Base-by-base conservation (phyloP, 768 basidiomycete genomes). In the Hebeloma cylindrosporum region DNA sequence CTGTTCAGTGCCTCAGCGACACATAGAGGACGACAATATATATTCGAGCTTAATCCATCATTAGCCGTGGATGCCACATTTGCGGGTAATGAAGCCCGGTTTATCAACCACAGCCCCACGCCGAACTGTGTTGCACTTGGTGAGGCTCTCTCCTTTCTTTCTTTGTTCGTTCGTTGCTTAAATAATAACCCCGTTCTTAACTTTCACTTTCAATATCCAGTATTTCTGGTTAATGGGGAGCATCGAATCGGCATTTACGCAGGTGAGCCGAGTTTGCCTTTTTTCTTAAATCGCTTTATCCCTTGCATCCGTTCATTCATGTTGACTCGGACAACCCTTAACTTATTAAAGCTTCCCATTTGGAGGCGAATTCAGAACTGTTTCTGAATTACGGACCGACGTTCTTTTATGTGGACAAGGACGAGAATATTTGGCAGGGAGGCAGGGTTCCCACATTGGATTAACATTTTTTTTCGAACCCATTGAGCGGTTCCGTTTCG, bases 181-280 rank as follows among this genome's bases (percentile, higher is more conserved):
- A n/a, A n/a, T n/a, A n/a, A n/a, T n/a, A n/a, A n/a, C n/a, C n/a
- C n/a, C n/a, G n/a, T n/a, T n/a, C n/a, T n/a, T 13, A 13, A 23
- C 2, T 14, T 14, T 6, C 9, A 21, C 7, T 18, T 22, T 43
- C 21, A 8, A 23, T 7, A 27, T 38, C 17, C 22, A 84, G 85
- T 78, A n/a, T 59, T 56, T 10, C 54, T 80, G 26, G 80, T 88
- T 3, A 79, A 83, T 46, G 83, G 82, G 2, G 80, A 85, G 44
- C 79, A 83, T 39, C 73, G 84, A 11, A 82, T 88, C 41, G 83
- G 78, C 2, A 66, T 89, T 3, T 81, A 68, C 43, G 77, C 83
- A 2, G 45, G 83, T 83, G 46, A 9, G 29, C 17, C 16, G 7
- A 63, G 76, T 61, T 3, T n/a, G n/a, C n/a, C n/a, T n/a, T 25